A percentile compares a stretch with the other conserved stretches of the same genome.
Conservation (phyloP, 1,139 yeast genomes). For the Geotrichum aggregatum region DNA sequence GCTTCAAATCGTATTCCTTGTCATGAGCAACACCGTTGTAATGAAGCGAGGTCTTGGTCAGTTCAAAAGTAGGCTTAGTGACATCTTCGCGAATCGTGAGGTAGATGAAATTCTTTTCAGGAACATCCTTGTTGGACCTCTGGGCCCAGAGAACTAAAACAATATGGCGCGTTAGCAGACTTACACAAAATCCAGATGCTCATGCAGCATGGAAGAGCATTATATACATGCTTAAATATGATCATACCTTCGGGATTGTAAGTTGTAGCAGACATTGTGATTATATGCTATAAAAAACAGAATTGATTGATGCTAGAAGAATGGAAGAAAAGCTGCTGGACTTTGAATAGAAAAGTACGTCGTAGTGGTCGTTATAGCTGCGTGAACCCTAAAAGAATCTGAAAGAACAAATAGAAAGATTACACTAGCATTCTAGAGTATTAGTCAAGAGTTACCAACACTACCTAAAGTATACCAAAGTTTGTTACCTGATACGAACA, state of each 20-base stretch:
- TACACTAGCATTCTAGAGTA: constrained; percentile 29
- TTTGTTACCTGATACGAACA: background rate
- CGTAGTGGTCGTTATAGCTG: background rate
- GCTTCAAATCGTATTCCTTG: constrained; percentile 50
- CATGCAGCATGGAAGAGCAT: too few relatives aligned
- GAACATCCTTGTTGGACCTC: constrained; percentile 71
- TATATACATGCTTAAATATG: too few relatives aligned
- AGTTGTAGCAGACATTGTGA: background rate
- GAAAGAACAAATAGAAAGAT: constrained; percentile 16
- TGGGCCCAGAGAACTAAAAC: constrained; percentile 84
- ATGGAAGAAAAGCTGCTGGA: background rate
- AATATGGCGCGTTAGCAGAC: background rate
- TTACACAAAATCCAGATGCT: too few relatives aligned
- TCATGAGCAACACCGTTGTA: constrained; percentile 47
- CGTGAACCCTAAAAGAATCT: constrained; percentile 25
- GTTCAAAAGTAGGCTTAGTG: constrained; percentile 55
- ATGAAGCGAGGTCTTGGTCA: constrained; percentile 55
- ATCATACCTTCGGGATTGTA: constrained; percentile 43
- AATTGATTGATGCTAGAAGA: background rate
- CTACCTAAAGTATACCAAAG: too few relatives aligned
- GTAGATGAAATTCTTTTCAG: constrained; percentile 67
- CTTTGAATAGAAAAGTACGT: background rate
- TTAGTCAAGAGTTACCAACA: too few relatives aligned
- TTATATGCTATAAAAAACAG: background rate
- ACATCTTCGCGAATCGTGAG: constrained; percentile 78